These are phyloP conservation scores for Zhuliangozyma blackwelliae DNA, from an alignment of 1,139 yeast species.

Conservation along the genomic window DNA sequence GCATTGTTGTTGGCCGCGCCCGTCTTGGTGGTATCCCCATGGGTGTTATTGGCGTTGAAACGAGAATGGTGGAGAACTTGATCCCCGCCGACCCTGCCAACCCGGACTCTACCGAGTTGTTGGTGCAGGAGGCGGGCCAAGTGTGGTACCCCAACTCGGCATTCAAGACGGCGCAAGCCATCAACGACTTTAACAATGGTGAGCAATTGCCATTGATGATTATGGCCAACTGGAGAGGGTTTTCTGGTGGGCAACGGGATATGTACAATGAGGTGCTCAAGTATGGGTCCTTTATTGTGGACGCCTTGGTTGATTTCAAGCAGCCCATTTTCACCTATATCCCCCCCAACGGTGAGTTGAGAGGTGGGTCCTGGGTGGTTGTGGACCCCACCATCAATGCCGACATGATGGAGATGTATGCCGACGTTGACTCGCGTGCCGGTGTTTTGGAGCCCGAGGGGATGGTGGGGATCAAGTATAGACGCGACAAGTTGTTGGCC, in stretches of 20 bases:
- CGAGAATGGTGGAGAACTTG: slow-evolving; percentile 81
- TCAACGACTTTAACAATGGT: slow-evolving; percentile 94
- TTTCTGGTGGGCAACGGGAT: slow-evolving; percentile 99
- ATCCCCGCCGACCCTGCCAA: slow-evolving; percentile 98
- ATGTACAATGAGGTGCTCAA: slow-evolving; percentile 98
- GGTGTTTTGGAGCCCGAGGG: slow-evolving; percentile 99
- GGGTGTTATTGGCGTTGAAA: slow-evolving; percentile 97
- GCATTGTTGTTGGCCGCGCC: slow-evolving; percentile 98
- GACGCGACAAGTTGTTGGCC: slow-evolving; percentile 82
- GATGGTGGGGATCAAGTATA: slow-evolving; percentile 96
- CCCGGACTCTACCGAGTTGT: slow-evolving; percentile 84
- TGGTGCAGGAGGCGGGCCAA: slow-evolving; percentile 95
- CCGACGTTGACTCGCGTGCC: slow-evolving; percentile 93
- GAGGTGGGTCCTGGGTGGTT: slow-evolving; percentile 99
- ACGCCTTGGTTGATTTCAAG: slow-evolving; percentile 91
- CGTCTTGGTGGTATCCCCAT: slow-evolving; percentile 97
- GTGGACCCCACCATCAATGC: slow-evolving; percentile 96
- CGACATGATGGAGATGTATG: slow-evolving; percentile 99
- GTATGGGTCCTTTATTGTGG: slow-evolving; percentile 94
- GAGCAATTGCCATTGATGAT: slow-evolving; percentile 97
- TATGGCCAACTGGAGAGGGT: slow-evolving; percentile 99
- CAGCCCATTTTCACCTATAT: slow-evolving; percentile 96
- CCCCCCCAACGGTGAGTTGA: slow-evolving; percentile 96
- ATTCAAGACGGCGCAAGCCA: slow-evolving; percentile 97
- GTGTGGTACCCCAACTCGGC: slow-evolving; percentile 99